phyloP scores from a whole-genome alignment of 179 eudicot species.

The Amaranthus tricolor region DNA sequence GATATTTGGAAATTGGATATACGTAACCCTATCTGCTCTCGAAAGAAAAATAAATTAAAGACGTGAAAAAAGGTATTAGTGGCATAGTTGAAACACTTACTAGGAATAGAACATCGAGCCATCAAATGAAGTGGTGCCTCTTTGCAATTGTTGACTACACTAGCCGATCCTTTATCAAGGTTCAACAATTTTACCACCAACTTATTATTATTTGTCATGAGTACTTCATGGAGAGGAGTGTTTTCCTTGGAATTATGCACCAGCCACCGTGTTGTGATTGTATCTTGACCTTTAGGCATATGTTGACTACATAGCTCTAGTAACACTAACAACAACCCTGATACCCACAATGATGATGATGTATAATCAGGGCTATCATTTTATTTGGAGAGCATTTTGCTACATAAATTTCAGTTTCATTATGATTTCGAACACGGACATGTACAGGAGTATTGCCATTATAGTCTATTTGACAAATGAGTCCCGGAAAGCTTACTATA shows the following conservation, averaged over 20 bases:
- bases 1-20: no score
- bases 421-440: not conserved
- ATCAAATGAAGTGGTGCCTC: constrained; percentile 26
- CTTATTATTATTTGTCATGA: not conserved
- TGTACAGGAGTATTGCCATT: constrained; percentile 15
- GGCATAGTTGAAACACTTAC: not conserved
- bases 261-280: constrained; percentile 8
- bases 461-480: constrained; percentile 3
- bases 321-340: not conserved
- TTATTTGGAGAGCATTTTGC: not conserved
- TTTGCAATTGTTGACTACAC: constrained; percentile 7
- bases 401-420: not conserved
- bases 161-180: constrained; percentile 4
- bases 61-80: no score
- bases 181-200: not conserved
- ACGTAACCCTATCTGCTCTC: no score
- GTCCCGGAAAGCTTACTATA: not conserved
- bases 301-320: not conserved
- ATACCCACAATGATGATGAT: not conserved
- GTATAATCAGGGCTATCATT: not conserved
- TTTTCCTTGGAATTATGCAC: not conserved
- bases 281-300: not conserved
- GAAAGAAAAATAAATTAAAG: no score
- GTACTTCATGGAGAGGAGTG: constrained; percentile 12
- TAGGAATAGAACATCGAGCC: not conserved